A percentile compares a stretch with the other conserved stretches of the same genome.
Conservation (phyloP, 169 alveolate genomes). For the Plasmodium knowlesi region DNA sequence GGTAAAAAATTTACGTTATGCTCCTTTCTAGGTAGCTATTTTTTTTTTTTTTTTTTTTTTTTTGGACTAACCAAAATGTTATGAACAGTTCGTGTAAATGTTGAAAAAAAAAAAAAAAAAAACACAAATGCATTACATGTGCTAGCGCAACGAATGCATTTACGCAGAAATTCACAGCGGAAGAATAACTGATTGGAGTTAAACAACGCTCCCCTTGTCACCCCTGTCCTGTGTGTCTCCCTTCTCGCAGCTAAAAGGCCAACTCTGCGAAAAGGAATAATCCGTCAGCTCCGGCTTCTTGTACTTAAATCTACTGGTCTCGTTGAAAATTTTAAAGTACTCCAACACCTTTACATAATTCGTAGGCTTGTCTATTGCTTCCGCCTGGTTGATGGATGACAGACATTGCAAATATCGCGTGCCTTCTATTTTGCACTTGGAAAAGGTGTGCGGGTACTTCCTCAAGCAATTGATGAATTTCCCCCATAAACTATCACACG, state of each 20-base stretch:
- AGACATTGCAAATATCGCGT: slow-evolving; percentile 58
- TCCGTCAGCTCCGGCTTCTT: slow-evolving; percentile 53
- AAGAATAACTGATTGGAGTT: not conserved
- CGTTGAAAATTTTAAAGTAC: slow-evolving; percentile 70
- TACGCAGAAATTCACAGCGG: not conserved
- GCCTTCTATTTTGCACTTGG: slow-evolving; percentile 69
- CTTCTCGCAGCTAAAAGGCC: not conserved
- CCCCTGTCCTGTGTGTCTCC: not conserved
- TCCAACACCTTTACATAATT: slow-evolving; percentile 63
- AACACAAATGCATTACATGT: not conserved
- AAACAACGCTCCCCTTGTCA: slow-evolving; percentile 13
- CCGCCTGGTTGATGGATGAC: slow-evolving; percentile 45
- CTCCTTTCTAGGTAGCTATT: not conserved
- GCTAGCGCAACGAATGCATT: not conserved
- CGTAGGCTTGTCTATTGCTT: slow-evolving; percentile 28
- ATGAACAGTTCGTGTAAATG: not conserved
- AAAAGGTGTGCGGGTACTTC: slow-evolving; percentile 69
- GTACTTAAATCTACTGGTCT: slow-evolving; percentile 70
- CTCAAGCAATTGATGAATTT: slow-evolving; percentile 72
- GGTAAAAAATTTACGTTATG: not conserved
- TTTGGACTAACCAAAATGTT: not conserved
- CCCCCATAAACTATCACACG: slow-evolving; percentile 76
- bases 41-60: slow-evolving; percentile 24
- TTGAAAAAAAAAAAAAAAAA: slow-evolving; percentile 3
- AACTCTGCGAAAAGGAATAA: slow-evolving; percentile 50